A percentile compares a stretch with the other conserved stretches of the same genome.
phyloP scores from a whole-genome alignment of 1,284 basidiomycete genomes.

The Cryptococcus sp. region DNA sequence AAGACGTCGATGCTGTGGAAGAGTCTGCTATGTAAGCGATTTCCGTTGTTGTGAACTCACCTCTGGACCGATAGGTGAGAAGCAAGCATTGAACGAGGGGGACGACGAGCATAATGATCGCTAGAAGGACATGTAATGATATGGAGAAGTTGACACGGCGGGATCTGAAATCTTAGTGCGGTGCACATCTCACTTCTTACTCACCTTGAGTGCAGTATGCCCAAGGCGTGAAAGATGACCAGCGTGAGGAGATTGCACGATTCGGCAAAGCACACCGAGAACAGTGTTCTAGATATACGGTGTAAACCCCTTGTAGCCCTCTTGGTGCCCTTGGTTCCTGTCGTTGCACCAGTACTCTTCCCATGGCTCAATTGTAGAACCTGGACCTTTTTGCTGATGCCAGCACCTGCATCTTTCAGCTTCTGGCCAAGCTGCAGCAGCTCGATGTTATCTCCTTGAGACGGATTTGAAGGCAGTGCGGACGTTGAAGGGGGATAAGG shows the following conservation, averaged over 20 bases:
- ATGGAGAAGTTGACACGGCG: slow-evolving; percentile 51
- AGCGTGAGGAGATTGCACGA: slow-evolving; percentile 48
- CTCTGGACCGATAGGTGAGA: slow-evolving; percentile 49
- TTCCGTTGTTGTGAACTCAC: slow-evolving; percentile 17
- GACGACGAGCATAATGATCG: slow-evolving; percentile 46
- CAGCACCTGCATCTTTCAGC: slow-evolving; percentile 27
- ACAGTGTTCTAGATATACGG: slow-evolving; percentile 41
- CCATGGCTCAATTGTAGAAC: slow-evolving; percentile 39
- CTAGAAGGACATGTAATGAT: slow-evolving; percentile 48
- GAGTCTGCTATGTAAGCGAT: slow-evolving; percentile 15
- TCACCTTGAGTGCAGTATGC: slow-evolving; percentile 44
- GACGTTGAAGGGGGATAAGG: slow-evolving; percentile 1
- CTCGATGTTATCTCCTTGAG: slow-evolving; percentile 21
- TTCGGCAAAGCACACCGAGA: slow-evolving; percentile 52
- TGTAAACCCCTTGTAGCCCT: slow-evolving; percentile 43
- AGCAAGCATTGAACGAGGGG: slow-evolving; percentile 51
- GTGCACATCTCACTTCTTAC: slow-evolving; percentile 5
- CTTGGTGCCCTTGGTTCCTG: slow-evolving; percentile 28
- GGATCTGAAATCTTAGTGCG: slow-evolving; percentile 23
- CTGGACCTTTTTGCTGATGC: slow-evolving; percentile 15
- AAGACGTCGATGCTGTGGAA: slow-evolving; percentile 16
- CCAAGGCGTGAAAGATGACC: slow-evolving; percentile 47
- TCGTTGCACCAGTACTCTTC: slow-evolving; percentile 3
- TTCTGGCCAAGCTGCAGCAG: slow-evolving; percentile 32
- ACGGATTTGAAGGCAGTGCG: slow-evolving; percentile 1